These are phyloP conservation scores for Aspergillus ochraceoroseus DNA, from an alignment of 2,329 filamentous ascomycete species.

Conservation along the genomic window DNA sequence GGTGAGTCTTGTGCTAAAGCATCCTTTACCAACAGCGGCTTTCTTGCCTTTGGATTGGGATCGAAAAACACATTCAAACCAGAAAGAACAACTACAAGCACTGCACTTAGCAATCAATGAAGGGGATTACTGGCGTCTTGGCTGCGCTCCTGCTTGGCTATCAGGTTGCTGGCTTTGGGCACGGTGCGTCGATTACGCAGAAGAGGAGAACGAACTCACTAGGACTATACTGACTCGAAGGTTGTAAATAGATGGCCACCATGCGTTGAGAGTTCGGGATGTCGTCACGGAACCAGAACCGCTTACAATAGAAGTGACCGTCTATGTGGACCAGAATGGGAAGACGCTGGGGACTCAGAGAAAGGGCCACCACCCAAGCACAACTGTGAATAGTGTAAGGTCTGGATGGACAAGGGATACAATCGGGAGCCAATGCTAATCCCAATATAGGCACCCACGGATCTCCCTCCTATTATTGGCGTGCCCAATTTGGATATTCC, in stretches of 20 bases:
- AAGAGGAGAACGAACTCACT: no score
- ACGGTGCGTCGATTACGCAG: constrained; percentile 20
- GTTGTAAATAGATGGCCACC: constrained; percentile 6
- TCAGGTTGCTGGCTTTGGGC: constrained; percentile 22
- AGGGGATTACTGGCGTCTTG: constrained; percentile 19
- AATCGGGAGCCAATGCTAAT: background rate
- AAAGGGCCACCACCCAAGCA: constrained; percentile 10
- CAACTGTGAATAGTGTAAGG: constrained; percentile 13
- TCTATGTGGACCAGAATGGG: constrained; percentile 58
- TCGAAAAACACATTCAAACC: background rate
- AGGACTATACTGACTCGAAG: constrained; percentile 1
- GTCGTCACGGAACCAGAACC: constrained; percentile 30
- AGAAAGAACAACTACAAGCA: background rate
- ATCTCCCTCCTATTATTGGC: constrained; percentile 6
- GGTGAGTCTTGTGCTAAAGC: no score
- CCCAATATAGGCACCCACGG: constrained; percentile 1
- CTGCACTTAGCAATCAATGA: constrained; percentile 14
- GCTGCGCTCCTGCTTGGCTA: constrained; percentile 20
- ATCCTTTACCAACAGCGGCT: no score
- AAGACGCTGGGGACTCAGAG: constrained; percentile 46
- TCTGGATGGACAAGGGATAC: no score
- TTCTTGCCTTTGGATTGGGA: no score
- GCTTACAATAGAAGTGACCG: constrained; percentile 46
- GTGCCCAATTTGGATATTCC: constrained; percentile 1
- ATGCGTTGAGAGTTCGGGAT: constrained; percentile 31